phyloP scores from a whole-genome alignment of 305 asterid species.

The Petunia hybrid region DNA sequence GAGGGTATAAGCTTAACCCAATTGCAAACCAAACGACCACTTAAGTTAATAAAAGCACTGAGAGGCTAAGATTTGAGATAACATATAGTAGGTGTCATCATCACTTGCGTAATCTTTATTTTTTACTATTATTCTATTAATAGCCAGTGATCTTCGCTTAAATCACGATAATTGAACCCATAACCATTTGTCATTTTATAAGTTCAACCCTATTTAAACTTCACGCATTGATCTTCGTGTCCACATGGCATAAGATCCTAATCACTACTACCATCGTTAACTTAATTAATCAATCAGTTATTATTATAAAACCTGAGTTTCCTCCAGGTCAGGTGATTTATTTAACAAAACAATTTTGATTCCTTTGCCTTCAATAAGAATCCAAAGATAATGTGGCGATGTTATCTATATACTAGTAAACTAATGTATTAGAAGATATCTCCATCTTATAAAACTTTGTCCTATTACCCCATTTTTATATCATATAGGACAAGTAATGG shows the following conservation, averaged over 20 bases:
- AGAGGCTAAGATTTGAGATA: neutral
- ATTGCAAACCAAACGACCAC: too few species aligned
- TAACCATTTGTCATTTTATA: slow-evolving; percentile 20
- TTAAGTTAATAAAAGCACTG: too few species aligned
- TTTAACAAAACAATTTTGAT: neutral
- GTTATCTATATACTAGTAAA: neutral
- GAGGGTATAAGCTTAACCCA: too few species aligned
- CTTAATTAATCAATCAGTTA: slow-evolving; percentile 15
- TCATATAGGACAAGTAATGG: slow-evolving; percentile 27
- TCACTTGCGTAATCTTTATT: neutral
- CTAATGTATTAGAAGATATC: neutral
- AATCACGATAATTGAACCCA: slow-evolving; percentile 8
- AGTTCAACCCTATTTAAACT: slow-evolving; percentile 7
- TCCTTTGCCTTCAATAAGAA: slow-evolving; percentile 20
- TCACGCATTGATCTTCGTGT: neutral
- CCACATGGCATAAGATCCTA: slow-evolving; percentile 27
- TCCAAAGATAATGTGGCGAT: slow-evolving; percentile 19
- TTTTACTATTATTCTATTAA: neutral
- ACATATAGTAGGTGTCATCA: neutral
- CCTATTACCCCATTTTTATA: neutral
- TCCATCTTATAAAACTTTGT: neutral
- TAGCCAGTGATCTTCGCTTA: neutral
- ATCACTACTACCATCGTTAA: neutral
- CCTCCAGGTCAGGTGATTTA: slow-evolving; percentile 20
- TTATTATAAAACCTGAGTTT: neutral